Evolutionary conservation across 805 yeast species (phyloP), one percentile per base, ranked within the genome.

Genomic region (Candida khao-thaluensis): DNA sequence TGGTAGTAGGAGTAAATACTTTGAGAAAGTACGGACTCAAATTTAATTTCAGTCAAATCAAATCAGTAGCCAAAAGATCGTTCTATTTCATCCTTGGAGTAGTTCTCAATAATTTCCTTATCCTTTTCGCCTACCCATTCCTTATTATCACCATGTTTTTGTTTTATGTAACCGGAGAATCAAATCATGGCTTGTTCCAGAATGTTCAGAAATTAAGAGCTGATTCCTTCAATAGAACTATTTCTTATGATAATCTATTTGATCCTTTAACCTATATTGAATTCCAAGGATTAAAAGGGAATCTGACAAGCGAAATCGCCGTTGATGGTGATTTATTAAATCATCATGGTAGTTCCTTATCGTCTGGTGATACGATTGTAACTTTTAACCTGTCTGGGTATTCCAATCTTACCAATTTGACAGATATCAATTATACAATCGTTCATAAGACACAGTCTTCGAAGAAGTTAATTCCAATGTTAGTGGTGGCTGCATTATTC

Each of bases 91-190:
- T 57, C 2, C 11, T 62, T 6, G 79, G 79, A 4, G 48, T 59
- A 18, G 10, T 60, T 1, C 35, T 66, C 6, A 52, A 58, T 17
- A 48, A 56, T 12, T 65, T 64, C 35, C 50, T 72, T 41, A 46
- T 54, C 16, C 42, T 62, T 1, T 67, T 69, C 46, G 69, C 68
- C 0, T 56, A 62, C 18, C 79, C 81, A 1, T 66, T 74, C 35
- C 54, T 76, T 37, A 57, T 72, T 1, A 47, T 69, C 28, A 62
- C 76, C 0, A 41, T 56, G n/a, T 64, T 51, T 41, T 51, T 64
- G 55, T 59, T 66, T 30, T 43, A 31, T 25, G n/a, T 43, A 7
- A 23, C 37, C 7, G 40, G 31, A 1, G 9, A 27, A n/a, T 41
- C 46, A 1, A 40, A 41, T 16, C 41, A 47, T 7, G 30, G 42